Conservation (phyloP, 352 stramenopile species). For the Globisporangium sylvaticum region DNA sequence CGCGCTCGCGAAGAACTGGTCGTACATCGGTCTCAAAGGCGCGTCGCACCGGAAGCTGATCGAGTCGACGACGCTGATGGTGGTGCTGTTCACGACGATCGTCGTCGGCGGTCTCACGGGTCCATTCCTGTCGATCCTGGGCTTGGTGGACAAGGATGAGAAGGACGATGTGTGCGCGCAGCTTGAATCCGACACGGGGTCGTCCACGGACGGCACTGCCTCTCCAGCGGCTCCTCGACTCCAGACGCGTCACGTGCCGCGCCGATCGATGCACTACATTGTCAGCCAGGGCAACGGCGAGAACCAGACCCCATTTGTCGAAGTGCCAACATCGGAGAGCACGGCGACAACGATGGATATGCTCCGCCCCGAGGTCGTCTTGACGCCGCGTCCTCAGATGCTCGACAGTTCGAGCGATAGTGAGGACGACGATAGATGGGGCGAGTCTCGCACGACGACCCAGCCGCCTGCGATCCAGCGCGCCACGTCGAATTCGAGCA, state of each 20-base stretch:
- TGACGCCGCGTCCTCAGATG: slow-evolving; percentile 71
- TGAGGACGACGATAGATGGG: slow-evolving; percentile 27
- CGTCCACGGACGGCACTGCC: slow-evolving; percentile 20
- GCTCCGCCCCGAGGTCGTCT: slow-evolving; percentile 32
- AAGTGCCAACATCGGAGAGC: slow-evolving; percentile 24
- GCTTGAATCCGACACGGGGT: slow-evolving; percentile 33
- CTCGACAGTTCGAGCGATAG: slow-evolving; percentile 53
- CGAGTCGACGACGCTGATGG: slow-evolving; percentile 83
- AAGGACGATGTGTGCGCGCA: slow-evolving; percentile 21
- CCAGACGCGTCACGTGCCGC: slow-evolving; percentile 28
- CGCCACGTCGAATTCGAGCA: slow-evolving; percentile 23
- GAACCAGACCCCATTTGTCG: slow-evolving; percentile 14
- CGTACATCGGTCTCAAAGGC: slow-evolving; percentile 64
- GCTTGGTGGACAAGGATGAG: slow-evolving; percentile 33
- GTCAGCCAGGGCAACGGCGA: slow-evolving; percentile 29
- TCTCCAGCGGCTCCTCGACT: slow-evolving; percentile 24
- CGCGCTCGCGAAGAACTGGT: slow-evolving; percentile 85
- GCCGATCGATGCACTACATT: slow-evolving; percentile 52
- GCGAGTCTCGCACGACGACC: slow-evolving; percentile 1
- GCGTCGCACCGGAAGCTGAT: slow-evolving; percentile 75
- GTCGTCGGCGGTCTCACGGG: slow-evolving; percentile 75
- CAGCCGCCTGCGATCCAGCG: slow-evolving; percentile 27
- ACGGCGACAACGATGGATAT: slow-evolving; percentile 18
- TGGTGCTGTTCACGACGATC: slow-evolving; percentile 86
- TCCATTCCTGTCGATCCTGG: slow-evolving; percentile 54